Conservation (phyloP, 768 basidiomycete species). For the Amanita fuliginea region DNA sequence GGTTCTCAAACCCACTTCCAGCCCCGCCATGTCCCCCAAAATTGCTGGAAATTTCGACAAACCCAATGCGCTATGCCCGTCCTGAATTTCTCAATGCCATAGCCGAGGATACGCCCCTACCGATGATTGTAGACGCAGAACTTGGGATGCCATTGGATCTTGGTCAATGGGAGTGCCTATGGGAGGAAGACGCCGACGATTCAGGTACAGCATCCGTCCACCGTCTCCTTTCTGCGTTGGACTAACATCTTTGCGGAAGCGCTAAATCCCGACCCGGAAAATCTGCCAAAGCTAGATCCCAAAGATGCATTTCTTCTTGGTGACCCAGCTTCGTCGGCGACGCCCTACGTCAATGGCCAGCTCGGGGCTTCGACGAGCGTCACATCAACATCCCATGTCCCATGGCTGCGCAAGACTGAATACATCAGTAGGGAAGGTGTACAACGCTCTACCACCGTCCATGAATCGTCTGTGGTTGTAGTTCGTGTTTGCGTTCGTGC, state of each 20-base stretch:
- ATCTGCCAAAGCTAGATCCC: slow-evolving; percentile 54
- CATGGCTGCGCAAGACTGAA: slow-evolving; percentile 90
- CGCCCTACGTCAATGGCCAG: slow-evolving; percentile 33
- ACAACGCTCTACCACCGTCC: slow-evolving; percentile 23
- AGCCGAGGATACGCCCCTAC: slow-evolving; percentile 71
- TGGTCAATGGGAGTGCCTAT: slow-evolving; percentile 70
- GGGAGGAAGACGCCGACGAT: slow-evolving; percentile 71
- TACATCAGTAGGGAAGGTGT: slow-evolving; percentile 61
- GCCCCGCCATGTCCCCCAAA: slow-evolving; percentile 97
- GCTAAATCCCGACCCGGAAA: slow-evolving; percentile 57
- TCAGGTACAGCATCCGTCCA: slow-evolving; percentile 31
- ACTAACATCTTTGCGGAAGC: slow-evolving; percentile 11
- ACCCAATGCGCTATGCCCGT: slow-evolving; percentile 77
- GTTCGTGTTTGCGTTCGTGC: not conserved
- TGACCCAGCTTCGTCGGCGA: slow-evolving; percentile 42
- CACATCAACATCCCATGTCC: slow-evolving; percentile 48
- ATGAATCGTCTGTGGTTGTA: slow-evolving; percentile 42
- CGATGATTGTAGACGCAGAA: slow-evolving; percentile 96
- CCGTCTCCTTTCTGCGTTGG: not conserved
- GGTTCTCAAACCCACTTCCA: slow-evolving; percentile 90
- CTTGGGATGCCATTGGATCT: slow-evolving; percentile 94
- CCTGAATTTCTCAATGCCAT: slow-evolving; percentile 78
- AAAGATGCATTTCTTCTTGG: slow-evolving; percentile 68
- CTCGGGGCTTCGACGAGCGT: slow-evolving; percentile 22
- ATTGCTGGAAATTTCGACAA: slow-evolving; percentile 83